Base-by-base conservation (phyloP, 1,139 yeast genomes). In the Nadsonia commutata region DNA sequence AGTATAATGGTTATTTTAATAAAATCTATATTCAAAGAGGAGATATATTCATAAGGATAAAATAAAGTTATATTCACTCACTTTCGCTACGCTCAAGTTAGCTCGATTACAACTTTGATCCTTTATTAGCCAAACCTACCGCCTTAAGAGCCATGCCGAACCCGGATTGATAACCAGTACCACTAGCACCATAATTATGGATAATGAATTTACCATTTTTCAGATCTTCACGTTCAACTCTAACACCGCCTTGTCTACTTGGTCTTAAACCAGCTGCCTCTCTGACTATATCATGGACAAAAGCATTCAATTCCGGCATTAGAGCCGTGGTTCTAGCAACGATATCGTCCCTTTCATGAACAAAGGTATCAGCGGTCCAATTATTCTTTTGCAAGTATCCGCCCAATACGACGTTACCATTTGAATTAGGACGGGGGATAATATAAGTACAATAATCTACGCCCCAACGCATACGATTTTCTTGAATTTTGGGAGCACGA, bases 141-240 rank as follows among this genome's bases (percentile, higher is more conserved):
- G 76, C 79, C 42, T 62, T 62, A 38, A 59, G 52, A 2, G 77
- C 73, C 80, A 79, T 78, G 1, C 82, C 85, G 21, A 71, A 66
- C 0, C 85, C 85, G 3, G 81, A 71, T 59, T 79, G 86, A 60
- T 74, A 80, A 1, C 93, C 90, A 45, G 79, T 74, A 0, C 93
- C 90, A 38, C 78, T 70, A 8, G 86, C 84, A 23, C 90, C 93
- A 54, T 79, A 78, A 57, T 79, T 78, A 55, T 80, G 86, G n/a
- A 80, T 62, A 18, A 76, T 51, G 1, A 64, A 46, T 41, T 49
- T 65, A 17, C 65, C 68, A 23, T 57, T 58, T 1, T 43, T 31
- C 11, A 66, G 52, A 2, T 45, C 48, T 50, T 75, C 77, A 37
- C 59, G 57, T 55, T 78, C 85, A 39, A 80, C 71, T 46, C 86